Percentiles rank a stretch among this genome's conserved stretches.
Conservation (phyloP, 345 rosid species). For the Psidium guajava region DNA sequence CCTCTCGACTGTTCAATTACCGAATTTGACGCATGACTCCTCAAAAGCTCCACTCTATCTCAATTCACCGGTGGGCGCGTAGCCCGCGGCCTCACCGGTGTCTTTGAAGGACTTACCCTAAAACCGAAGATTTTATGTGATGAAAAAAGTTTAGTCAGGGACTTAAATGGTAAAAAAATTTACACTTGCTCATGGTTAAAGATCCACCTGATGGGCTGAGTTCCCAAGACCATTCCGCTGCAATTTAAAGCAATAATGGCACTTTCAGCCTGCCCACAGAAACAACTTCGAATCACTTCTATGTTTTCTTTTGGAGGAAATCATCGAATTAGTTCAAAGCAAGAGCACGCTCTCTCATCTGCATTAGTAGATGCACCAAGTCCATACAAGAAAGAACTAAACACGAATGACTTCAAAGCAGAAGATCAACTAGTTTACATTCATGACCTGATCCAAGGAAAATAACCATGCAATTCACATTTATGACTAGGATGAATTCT, state of each 20-base stretch:
- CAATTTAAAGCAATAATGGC: constrained; percentile 69
- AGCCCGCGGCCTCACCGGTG: constrained; percentile 74
- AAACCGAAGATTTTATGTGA: background rate
- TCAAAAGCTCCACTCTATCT: constrained; percentile 2
- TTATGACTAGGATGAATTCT: background rate
- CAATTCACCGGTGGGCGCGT: constrained; percentile 27
- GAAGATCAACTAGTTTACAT: background rate
- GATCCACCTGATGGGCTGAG: constrained; percentile 59
- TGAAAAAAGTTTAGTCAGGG: background rate
- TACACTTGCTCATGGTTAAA: background rate
- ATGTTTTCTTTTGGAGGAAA: background rate
- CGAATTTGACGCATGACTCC: constrained; percentile 4
- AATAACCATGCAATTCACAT: background rate
- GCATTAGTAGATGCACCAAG: background rate
- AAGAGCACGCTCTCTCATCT: background rate
- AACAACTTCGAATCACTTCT: background rate
- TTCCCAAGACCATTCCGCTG: constrained; percentile 61
- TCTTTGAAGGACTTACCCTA: constrained; percentile 85
- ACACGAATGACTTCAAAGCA: background rate
- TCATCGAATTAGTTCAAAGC: background rate
- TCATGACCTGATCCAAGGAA: background rate
- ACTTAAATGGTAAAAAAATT: background rate
- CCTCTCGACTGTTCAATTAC: constrained; percentile 17
- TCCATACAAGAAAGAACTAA: background rate
- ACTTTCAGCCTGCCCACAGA: constrained; percentile 60